Conservation (phyloP, 352 stramenopile species). For the Pythium plurisporium region DNA sequence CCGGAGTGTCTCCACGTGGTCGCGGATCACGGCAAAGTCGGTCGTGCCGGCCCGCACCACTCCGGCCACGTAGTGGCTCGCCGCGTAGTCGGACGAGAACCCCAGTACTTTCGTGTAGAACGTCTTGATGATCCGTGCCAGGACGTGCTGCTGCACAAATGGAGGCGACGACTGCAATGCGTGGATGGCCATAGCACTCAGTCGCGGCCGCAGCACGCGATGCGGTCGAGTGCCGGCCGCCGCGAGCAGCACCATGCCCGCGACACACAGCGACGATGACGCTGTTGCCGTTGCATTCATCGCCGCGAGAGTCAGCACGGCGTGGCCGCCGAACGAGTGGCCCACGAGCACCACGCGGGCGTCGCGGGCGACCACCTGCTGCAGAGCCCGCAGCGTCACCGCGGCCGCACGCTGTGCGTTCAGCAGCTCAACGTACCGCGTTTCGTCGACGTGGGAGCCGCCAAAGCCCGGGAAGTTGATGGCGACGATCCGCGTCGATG, state of each 20-base stretch:
- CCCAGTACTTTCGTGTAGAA: conserved; percentile 44
- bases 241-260: conserved; percentile 45
- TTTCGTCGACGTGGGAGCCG: conserved; percentile 34
- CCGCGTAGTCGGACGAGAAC: conserved; percentile 38
- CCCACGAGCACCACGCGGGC: conserved; percentile 51
- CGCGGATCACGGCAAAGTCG: conserved; percentile 36
- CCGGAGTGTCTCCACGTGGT: conserved; percentile 25
- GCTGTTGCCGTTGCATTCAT: conserved; percentile 25
- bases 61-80: conserved; percentile 53
- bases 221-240: conserved; percentile 45
- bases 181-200: conserved; percentile 29
- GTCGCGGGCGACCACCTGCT: conserved; percentile 25
- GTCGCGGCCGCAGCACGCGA: conserved; percentile 30
- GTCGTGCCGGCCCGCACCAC: conserved; percentile 46
- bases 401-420: conserved; percentile 30
- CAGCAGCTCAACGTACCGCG: conserved; percentile 41
- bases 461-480: conserved; percentile 65
- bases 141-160: conserved; percentile 3
- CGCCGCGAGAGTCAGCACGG: conserved; percentile 41
- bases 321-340: conserved; percentile 65
- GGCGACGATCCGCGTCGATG: conserved; percentile 40
- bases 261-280: conserved; percentile 25
- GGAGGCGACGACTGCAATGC: conserved; percentile 28
- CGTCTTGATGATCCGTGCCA: conserved; percentile 21
- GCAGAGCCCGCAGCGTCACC: conserved; percentile 39